Conservation (phyloP, 331 rosid genomes). For the Phaseolus coccineus region DNA sequence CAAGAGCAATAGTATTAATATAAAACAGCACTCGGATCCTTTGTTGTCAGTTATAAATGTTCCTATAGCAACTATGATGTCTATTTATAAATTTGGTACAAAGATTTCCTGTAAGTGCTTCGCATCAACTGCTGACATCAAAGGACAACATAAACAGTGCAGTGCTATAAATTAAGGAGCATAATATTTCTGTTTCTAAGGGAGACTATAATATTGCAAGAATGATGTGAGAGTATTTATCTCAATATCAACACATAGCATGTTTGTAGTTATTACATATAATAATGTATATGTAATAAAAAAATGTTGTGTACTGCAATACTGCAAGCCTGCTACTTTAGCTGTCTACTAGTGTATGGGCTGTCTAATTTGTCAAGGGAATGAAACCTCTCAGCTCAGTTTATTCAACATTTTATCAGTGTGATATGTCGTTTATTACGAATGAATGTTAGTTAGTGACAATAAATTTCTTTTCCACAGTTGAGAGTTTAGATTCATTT, state of each 20-base stretch:
- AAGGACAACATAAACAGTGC: background rate
- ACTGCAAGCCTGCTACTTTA: background rate
- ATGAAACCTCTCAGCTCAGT: slow-evolving; percentile 4
- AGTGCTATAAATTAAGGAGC: background rate
- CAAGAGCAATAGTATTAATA: background rate
- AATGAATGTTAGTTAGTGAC: background rate
- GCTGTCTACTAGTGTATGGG: background rate
- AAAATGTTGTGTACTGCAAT: background rate
- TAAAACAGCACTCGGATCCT: slow-evolving; percentile 7
- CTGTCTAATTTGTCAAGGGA: background rate
- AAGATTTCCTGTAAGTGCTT: background rate
- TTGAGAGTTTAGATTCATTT: slow-evolving; percentile 48
- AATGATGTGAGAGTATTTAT: background rate
- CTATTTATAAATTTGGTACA: background rate
- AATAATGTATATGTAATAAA: background rate
- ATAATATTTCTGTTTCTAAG: background rate
- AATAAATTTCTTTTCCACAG: slow-evolving; percentile 14
- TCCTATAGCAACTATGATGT: background rate
- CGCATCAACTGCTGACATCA: background rate
- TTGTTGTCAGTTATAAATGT: background rate
- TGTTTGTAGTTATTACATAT: background rate
- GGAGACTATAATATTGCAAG: background rate
- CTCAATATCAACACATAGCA: background rate
- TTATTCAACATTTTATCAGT: slow-evolving; percentile 4
- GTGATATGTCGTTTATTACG: background rate